Base-by-base conservation (phyloP, 805 yeast species). In the Kuraishia ogatae region DNA sequence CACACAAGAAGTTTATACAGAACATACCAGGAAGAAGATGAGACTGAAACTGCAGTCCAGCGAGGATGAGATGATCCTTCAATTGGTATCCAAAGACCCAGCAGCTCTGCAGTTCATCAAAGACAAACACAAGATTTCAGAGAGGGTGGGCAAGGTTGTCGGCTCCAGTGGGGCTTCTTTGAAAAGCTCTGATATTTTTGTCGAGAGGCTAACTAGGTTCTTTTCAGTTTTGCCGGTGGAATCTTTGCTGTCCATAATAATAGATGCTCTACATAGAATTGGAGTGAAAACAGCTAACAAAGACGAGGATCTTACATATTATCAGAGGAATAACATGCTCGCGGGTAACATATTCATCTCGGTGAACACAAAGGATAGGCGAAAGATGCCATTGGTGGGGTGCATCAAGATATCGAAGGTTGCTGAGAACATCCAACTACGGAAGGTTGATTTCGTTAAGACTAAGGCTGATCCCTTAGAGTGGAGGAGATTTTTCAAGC, bases 401-500 rank as follows among this genome's bases (percentile, higher is more conserved):
- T 66, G 68, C 22, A 74, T 82, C 51, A 71, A 70, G 26, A 72
- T 83, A 11, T 64, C 71, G 2, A 65, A 68, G 43, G 63, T 78
- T 55, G 67, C 68, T 0, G 75, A 71, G 35, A 70, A 71, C 28
- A 60, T 70, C 53, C 64, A 66, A 11, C 69, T 77, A 53, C 75
- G 79, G 56, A 78, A 76, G 53, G 73, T 85, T 0, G 81, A 78
- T 54, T 84, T 85, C 60, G 66, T 77, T 43, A 81, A 81, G 59
- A 70, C 76, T 2, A 75, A 76, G 39, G 89, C 87, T 0, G 90
- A 85, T 67, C 90, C 91, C 0, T 64, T 85, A 48, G 91, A 85
- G 64, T 85, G 91, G 91, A 74, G 91, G 66, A 68, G 83, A 17
- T 69, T 85, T 20, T 85, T 86, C 68, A 82, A 83, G 62, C 74